Evolutionary conservation across 1,139 yeast genomes (phyloP).

Genomic region (Spathaspora sp.): DNA sequence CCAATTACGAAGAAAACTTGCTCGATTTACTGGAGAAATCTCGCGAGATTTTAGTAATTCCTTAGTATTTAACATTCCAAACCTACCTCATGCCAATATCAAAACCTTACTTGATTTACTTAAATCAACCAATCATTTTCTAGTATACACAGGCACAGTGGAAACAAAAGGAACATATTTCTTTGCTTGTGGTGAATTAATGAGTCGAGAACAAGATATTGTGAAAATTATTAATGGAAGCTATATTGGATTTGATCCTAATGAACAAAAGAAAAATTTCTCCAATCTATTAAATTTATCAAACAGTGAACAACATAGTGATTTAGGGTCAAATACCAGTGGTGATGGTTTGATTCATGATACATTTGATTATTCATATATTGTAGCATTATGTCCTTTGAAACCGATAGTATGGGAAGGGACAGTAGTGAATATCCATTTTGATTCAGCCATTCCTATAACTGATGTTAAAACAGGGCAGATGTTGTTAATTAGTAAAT

Average conservation of each 20-base stretch:
- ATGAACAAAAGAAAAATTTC: conserved; percentile 27
- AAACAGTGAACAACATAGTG: neutral
- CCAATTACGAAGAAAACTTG: conserved; percentile 77
- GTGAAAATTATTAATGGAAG: conserved; percentile 44
- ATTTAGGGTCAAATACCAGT: conserved; percentile 15
- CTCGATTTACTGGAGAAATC: conserved; percentile 71
- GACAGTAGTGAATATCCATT: conserved; percentile 57
- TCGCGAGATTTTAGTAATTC: conserved; percentile 77
- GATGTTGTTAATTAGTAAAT: conserved; percentile 60
- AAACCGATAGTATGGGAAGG: conserved; percentile 95
- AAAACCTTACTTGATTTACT: conserved; percentile 58
- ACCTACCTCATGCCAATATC: conserved; percentile 49
- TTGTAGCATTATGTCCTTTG: conserved; percentile 73
- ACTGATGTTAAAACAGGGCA: conserved; percentile 65
- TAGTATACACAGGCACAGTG: conserved; percentile 72
- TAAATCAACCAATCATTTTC: conserved; percentile 67
- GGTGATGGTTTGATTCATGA: conserved; percentile 18
- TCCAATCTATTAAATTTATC: conserved; percentile 28
- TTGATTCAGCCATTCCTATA: conserved; percentile 41
- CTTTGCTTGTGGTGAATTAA: conserved; percentile 63
- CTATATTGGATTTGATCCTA: conserved; percentile 40
- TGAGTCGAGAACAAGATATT: conserved; percentile 45
- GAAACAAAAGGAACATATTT: conserved; percentile 77
- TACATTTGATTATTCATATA: conserved; percentile 52
- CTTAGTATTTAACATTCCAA: conserved; percentile 58